Base-by-base conservation (phyloP, 2,329 filamentous ascomycete species). In the Fusarium burgessii region DNA sequence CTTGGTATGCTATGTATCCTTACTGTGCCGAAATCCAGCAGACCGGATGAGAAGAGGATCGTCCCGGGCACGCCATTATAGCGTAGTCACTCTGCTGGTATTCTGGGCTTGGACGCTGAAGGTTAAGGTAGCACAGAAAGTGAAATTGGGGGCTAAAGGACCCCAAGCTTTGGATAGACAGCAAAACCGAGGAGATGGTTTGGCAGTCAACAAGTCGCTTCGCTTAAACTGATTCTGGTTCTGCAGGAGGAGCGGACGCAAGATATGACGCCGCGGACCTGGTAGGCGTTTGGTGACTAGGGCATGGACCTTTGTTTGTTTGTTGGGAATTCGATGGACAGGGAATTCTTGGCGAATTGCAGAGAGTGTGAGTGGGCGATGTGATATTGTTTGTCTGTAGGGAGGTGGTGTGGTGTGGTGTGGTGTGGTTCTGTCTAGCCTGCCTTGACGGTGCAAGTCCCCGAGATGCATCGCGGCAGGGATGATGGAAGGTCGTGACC, bases 21-120 rank as follows among this genome's bases (percentile, higher is more conserved):
- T 32, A 58, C 35, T 20, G 42, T 50, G 51, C 41, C 43, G 20
- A 66, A 59, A 67, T 63, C 73, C 73, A 66, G 47, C 54, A 73
- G 73, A 46, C 59, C 68, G 73, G 68, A 67, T 58, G 62, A 63
- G 66, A 56, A 66, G 57, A 72, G 69, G 71, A 68, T 59, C 68
- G 63, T 71, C 73, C 66, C 71, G 73, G 20, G 49, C 41, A 66
- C 66, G 66, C 71, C 66, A 72, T 69, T 68, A 68, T 68, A 74
- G 68, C 65, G 66, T 63, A 62, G 10, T 72, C 71, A 54, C 50
- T 58, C 51, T 56, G 20, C 62, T 74, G 71, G 71, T 62, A 64
- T 60, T 43, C 36, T 49, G 51, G 59, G 35, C 46, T 50, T 58
- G 56, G 56, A 40, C 33, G 40, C 46, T 58, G 58, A 42, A 67